Evolutionary conservation across 139 green algal species (phyloP), one percentile per base, ranked within the genome.

Genomic region (Chlamydomonas schloesseri): DNA sequence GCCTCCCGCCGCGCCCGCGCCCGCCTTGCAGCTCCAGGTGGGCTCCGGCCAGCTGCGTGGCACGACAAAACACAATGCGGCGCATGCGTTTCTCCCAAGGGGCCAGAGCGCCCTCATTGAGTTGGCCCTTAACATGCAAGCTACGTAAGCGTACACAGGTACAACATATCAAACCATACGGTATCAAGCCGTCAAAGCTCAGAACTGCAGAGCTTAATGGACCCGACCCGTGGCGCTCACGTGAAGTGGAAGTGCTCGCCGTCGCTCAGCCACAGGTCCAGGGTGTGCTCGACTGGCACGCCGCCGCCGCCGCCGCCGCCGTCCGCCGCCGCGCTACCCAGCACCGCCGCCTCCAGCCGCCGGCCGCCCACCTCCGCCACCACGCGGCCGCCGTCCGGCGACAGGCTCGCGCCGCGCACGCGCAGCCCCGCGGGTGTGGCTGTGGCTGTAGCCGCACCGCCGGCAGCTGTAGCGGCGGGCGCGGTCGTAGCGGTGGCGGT

Each of bases 231-330:
- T n/a, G n/a, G 26, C 18, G 2, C 86, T 68, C 55, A 90, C 78
- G 91, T 86, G 87, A 96, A 94, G 81, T 96, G 91, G 77, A 90
- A 83, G 29, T 83, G 72, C 18, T 88, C 50, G 26, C 93, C 93
- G 17, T 73, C 84, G 42, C 42, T 50, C 31, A 93, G 20, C 94
- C 94, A 97, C 68, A 97, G 17, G 53, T 84, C 88, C 58, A 97
- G 79, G 34, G 95, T 82, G 70, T 94, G 73, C 57, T 93, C 88
- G 10, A 55, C 33, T 6, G 64, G 50, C 0, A 64, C 82, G 9
- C 73, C 74, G 9, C 46, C 71, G 28, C 68, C 75, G 15, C 18
- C 36, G 34, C 34, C 77, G 87, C 84, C 73, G 65, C 83, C 26
- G 42, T 50, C 42, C 42, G 5, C 42, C 42, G 42, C 42, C 42